These are phyloP conservation scores for Fomes fomentarius DNA, from an alignment of 1,284 basidiomycete genomes.

Conservation along the genomic window DNA sequence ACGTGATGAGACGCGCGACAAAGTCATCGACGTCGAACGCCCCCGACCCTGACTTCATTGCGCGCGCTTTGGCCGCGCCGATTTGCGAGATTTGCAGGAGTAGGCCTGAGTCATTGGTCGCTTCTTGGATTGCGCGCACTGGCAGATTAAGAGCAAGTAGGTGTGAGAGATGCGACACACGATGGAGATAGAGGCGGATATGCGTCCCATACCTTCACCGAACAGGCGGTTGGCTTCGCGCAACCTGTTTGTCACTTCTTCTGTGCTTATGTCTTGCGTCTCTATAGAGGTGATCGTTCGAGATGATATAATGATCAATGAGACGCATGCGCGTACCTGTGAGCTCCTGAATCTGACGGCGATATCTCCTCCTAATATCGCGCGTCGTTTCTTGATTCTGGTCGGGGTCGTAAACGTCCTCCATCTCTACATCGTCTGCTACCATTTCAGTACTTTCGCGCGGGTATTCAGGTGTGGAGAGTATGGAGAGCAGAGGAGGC, in stretches of 20 bases:
- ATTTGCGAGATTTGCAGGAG: constrained; percentile 71
- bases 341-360: constrained; percentile 62
- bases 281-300: constrained; percentile 14
- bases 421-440: constrained; percentile 8
- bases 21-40: constrained; percentile 88
- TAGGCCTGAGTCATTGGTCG: constrained; percentile 78
- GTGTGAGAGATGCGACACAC: background rate
- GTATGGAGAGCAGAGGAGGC: background rate
- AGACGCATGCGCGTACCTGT: constrained; percentile 47
- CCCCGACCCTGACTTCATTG: constrained; percentile 82
- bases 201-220: constrained; percentile 55
- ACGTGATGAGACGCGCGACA: constrained; percentile 67
- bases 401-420: constrained; percentile 69
- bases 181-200: background rate
- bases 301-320: no score
- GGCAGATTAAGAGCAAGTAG: background rate
- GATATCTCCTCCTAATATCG: constrained; percentile 68
- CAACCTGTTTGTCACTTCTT: constrained; percentile 57
- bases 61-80: constrained; percentile 78
- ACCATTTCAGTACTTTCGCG: background rate
- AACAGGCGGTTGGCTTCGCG: constrained; percentile 62
- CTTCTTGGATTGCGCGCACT: constrained; percentile 83
- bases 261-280: constrained; percentile 55
- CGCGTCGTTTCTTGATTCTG: constrained; percentile 79
- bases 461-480: background rate